A percentile compares a stretch with the other conserved stretches of the same genome.
These are phyloP conservation scores for Stephania cephalantha DNA, from an alignment of 164 flowering plant species.

Conservation along the genomic window DNA sequence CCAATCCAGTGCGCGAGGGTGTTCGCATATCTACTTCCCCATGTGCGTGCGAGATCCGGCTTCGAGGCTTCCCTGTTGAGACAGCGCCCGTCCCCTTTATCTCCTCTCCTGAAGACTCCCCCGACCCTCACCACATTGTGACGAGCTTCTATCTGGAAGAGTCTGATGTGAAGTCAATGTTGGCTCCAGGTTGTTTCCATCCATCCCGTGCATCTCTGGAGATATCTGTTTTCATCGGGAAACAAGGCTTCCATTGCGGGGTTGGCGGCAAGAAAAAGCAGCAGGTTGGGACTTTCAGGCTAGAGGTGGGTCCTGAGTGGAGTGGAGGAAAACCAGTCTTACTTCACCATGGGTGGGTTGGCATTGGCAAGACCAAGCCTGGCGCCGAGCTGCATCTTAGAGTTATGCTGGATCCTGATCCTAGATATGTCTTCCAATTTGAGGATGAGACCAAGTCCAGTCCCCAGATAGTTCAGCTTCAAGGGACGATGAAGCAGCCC, in stretches of 20 bases:
- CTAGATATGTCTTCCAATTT: slow-evolving; percentile 92
- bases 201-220: slow-evolving; percentile 58
- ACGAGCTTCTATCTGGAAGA: slow-evolving; percentile 83
- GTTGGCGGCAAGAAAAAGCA: slow-evolving; percentile 57
- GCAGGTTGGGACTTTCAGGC: slow-evolving; percentile 67
- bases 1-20: slow-evolving; percentile 32
- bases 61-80: slow-evolving; percentile 79
- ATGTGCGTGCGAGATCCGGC: slow-evolving; percentile 68
- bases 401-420: slow-evolving; percentile 89
- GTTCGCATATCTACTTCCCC: slow-evolving; percentile 41
- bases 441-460: slow-evolving; percentile 65
- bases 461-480: slow-evolving; percentile 87
- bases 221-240: slow-evolving; percentile 52
- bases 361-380: slow-evolving; percentile 55
- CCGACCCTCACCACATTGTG: slow-evolving; percentile 48
- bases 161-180: slow-evolving; percentile 58
- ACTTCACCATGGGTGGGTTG: slow-evolving; percentile 80
- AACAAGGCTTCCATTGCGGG: slow-evolving; percentile 66
- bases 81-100: slow-evolving; percentile 55
- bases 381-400: slow-evolving; percentile 72
- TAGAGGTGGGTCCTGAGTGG: slow-evolving; percentile 85
- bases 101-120: slow-evolving; percentile 53
- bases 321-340: slow-evolving; percentile 60
- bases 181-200: slow-evolving; percentile 63
- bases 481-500: slow-evolving; percentile 71